Conservation (phyloP, 1,284 basidiomycete genomes). For the Rhodofomes roseus region DNA sequence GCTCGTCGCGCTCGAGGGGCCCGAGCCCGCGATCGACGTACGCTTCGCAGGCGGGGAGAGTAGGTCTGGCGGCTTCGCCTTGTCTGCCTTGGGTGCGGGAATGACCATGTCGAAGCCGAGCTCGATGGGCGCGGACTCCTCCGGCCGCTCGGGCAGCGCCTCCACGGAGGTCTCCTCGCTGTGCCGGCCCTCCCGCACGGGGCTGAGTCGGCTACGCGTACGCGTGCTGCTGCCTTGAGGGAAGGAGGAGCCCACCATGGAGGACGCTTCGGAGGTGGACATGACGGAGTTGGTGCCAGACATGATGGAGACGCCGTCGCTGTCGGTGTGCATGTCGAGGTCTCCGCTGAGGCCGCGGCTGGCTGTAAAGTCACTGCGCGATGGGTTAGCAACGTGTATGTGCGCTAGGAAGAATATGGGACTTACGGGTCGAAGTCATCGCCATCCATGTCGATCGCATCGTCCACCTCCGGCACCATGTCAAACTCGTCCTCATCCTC, state of each 20-base stretch:
- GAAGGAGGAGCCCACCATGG: slow-evolving; percentile 43
- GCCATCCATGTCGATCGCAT: slow-evolving; percentile 60
- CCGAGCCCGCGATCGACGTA: slow-evolving; percentile 5
- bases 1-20: background rate
- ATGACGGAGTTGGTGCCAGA: slow-evolving; percentile 47
- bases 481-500: slow-evolving; percentile 60
- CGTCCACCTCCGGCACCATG: slow-evolving; percentile 33
- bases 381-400: slow-evolving; percentile 23
- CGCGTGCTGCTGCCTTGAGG: slow-evolving; percentile 38
- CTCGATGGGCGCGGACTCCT: slow-evolving; percentile 30
- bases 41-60: slow-evolving; percentile 13
- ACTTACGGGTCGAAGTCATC: slow-evolving; percentile 73
- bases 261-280: slow-evolving; percentile 47
- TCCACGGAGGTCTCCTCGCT: slow-evolving; percentile 24
- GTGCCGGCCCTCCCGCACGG: slow-evolving; percentile 53
- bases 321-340: slow-evolving; percentile 42
- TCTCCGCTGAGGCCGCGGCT: slow-evolving; percentile 20
- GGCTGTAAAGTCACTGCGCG: slow-evolving; percentile 41
- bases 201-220: slow-evolving; percentile 56
- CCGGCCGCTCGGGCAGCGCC: slow-evolving; percentile 17
- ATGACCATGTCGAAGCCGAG: slow-evolving; percentile 45
- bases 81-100: slow-evolving; percentile 22
- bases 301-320: slow-evolving; percentile 51
- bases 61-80: background rate
- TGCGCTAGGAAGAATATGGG: slow-evolving; percentile 1